Percentiles rank a stretch among this genome's conserved stretches.
Evolutionary conservation across 176 grass and related monocot genomes (phyloP).

Genomic region (Oryza glaberrima): DNA sequence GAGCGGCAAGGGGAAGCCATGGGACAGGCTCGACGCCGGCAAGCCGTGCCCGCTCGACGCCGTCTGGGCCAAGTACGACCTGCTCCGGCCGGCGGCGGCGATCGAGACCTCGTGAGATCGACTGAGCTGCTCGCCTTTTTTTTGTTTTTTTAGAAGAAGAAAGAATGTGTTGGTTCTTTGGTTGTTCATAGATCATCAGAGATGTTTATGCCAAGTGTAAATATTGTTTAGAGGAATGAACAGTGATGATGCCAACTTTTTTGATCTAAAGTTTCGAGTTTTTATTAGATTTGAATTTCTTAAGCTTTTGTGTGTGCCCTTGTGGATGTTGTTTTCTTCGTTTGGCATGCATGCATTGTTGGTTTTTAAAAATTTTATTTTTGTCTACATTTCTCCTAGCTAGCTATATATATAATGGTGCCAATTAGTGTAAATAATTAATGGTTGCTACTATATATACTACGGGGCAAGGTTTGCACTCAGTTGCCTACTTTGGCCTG

Average conservation of each 20-base stretch:
- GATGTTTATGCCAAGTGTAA: conserved; percentile 40
- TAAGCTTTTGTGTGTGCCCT: not conserved
- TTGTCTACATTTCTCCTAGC: not conserved
- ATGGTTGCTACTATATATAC: not conserved
- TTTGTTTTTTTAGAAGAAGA: not conserved
- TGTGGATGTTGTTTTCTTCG: not conserved
- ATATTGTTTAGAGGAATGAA: conserved; percentile 34
- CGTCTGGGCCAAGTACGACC: conserved; percentile 84
- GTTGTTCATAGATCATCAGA: conserved; percentile 29
- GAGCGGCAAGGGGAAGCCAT: conserved; percentile 91
- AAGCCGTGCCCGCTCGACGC: conserved; percentile 77
- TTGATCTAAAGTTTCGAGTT: not conserved
- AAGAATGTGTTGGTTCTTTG: conserved; percentile 43
- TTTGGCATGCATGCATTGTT: conserved; percentile 16
- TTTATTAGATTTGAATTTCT: not conserved
- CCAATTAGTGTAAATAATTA: not conserved
- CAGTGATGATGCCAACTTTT: not conserved
- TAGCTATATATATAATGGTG: not conserved
- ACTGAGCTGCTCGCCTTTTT: not conserved
- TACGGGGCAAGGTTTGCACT: no score
- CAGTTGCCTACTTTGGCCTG: not conserved
- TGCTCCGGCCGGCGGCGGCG: conserved; percentile 45
- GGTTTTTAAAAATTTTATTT: not conserved
- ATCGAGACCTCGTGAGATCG: conserved; percentile 58
- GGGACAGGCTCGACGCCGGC: conserved; percentile 67